Evolutionary conservation across 2,329 filamentous ascomycete species (phyloP), one percentile per base, ranked within the genome.

Genomic region (Talaromyces marneffei): DNA sequence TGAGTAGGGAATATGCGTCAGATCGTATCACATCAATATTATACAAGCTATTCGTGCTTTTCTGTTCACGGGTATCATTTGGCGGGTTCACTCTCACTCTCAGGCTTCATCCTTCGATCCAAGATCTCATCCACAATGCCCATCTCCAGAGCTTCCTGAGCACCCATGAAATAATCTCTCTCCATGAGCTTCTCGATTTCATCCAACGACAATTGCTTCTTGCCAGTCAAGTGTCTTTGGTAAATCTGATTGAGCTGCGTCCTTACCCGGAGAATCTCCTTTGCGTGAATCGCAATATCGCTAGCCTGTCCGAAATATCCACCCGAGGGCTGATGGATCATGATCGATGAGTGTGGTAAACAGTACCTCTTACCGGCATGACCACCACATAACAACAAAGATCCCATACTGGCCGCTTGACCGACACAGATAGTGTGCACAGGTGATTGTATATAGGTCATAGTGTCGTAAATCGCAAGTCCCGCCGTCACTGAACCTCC

Each of bases 141-240:
- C 75, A 95, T 84, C 56, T 95, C 91, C 69, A 91, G 80, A 8
- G 94, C 94, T 79, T 99, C 92, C 50, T 91, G 80, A 0, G 92
- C 92, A 60, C 88, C 89, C 83, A 99, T 84, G 69, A 97, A 97
- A 71, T 94, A 94, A 75, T 99, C 94, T 61, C 94, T 82, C 80
- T 99, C 94, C 93, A 99, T 97, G 74, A 97, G 84, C 73, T 88
- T 91, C 75, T 94, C 93, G 70, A 99, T 89, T 71, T 95, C 89
- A 54, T 92, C 87, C 37, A 96, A 71, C 35, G 82, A 87, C 73
- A 91, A 87, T 56, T 86, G 82, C 74, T 85, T 88, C 69, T 75
- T 75, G 29, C 76, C 74, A 3, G 92, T 97, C 71, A 99, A 79
- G 75, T 99, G 94, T 57, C 82, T 79, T 73, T 87, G 85, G 74